These are phyloP conservation scores for Yarrowia sp. DNA, from an alignment of 805 yeast genomes.

Conservation along the genomic window DNA sequence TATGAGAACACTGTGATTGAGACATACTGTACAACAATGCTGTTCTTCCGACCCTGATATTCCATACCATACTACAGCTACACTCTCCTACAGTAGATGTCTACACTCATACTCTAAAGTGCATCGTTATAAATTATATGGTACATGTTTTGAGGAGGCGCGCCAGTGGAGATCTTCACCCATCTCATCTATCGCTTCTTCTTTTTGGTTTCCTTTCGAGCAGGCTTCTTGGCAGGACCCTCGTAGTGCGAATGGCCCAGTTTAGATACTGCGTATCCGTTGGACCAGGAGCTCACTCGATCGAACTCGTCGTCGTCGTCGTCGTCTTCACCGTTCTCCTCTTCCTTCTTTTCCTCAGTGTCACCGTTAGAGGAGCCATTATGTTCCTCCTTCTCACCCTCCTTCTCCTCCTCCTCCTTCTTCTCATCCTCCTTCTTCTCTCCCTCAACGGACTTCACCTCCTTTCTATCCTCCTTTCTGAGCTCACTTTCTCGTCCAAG, in stretches of 20 bases:
- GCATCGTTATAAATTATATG: slow-evolving; percentile 25
- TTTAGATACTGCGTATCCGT: slow-evolving; percentile 42
- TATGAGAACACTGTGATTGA: no score
- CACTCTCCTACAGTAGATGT: no score
- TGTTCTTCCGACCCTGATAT: no score
- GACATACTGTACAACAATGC: no score
- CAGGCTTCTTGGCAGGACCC: slow-evolving; percentile 13
- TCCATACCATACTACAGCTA: no score
- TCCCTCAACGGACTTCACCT: slow-evolving; percentile 19
- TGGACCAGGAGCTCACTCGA: slow-evolving; percentile 45
- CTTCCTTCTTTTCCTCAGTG: slow-evolving; percentile 56
- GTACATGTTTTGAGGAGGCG: slow-evolving; percentile 10
- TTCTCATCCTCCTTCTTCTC: slow-evolving; percentile 41
- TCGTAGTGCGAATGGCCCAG: slow-evolving; percentile 48
- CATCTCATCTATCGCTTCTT: slow-evolving; percentile 8
- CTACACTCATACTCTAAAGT: neutral
- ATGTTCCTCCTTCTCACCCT: slow-evolving; percentile 20
- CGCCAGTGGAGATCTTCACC: no score
- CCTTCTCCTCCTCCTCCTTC: neutral
- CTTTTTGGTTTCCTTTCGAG: slow-evolving; percentile 21
- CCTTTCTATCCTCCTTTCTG: slow-evolving; percentile 48
- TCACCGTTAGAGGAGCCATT: slow-evolving; percentile 36
- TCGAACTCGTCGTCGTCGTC: slow-evolving; percentile 37
- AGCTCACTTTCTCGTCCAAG: slow-evolving; percentile 46
- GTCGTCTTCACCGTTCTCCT: slow-evolving; percentile 34